Evolutionary conservation across 2,329 filamentous ascomycete species (phyloP), one percentile per base, ranked within the genome.

Genomic region (Ascosphaera pollenicola): DNA sequence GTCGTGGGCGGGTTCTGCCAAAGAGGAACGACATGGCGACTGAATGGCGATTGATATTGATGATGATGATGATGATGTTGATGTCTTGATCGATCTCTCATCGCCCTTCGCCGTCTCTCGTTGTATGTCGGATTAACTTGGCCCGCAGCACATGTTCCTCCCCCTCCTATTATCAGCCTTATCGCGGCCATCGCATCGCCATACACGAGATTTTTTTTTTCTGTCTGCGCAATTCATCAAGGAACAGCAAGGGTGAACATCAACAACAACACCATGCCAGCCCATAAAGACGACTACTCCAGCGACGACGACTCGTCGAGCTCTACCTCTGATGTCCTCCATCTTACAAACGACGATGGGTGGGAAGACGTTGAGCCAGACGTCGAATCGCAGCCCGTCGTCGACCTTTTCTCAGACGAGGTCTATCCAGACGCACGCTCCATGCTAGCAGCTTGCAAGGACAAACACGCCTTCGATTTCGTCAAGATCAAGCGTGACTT

Each of bases 391-490:
- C 69, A 77, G 18, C 59, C 67, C 16, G 64, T 83, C 41, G 63
- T 78, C 37, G 81, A 77, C 16, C 62, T 85, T 26, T 69, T 84
- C 44, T 75, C 77, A 47, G 67, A 74, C 41, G 61, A 68, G 43
- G 68, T 71, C 30, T 85, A 82, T 50, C 57, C 69, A 6, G 70
- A 75, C 49, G 67, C 74, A 28, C 54, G 58, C 19, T 63, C 67
- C 16, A 81, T 85, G 76, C 61, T 85, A 36, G 59, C 65, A 28
- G 64, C 82, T 52, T 78, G 73, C 66, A 76, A 70, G 49, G 64
- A 74, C 38, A 70, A 70, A 47, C 64, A 75, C 50, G 57, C 59
- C 19, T 78, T 85, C 48, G 77, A 84, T 54, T 70, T 85, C 42
- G 52, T 73, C 39, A 67, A 63, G 39, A 60, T 71, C 26, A 63